Evolutionary conservation across 2,329 filamentous ascomycete genomes (phyloP), one percentile per base, ranked within the genome.

Genomic region (Trichophyton benhamiae): DNA sequence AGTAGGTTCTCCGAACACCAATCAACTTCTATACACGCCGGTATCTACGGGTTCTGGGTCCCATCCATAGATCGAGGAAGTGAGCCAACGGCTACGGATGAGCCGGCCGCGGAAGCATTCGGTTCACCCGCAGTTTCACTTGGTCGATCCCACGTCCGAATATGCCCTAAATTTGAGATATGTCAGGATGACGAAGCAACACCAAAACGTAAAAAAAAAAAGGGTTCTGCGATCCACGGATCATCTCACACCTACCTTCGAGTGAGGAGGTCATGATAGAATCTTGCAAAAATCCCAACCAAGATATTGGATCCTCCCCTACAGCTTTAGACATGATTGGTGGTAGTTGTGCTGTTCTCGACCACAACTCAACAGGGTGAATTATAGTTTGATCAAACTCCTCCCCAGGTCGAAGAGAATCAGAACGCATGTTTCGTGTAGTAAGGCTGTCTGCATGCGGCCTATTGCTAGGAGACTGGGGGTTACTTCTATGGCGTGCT

Each of bases 251-350:
- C 86, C 74, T 78, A 95, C 92, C 92, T 76, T 86, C 88, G 71
- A 90, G 88, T 76, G 91, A 96, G 66, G 89, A 90, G 41, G 91
- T 96, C 70, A 97, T 86, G 66, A 99, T 96, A 65, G 87, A 87
- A 68, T 95, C 87, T 72, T 96, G 87, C 60, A 92, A 91, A 69
- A 99, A 99, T n/a, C 86, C 88, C 44, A 99, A 76, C 87, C 91
- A 96, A 72, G 85, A 89, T 53, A 95, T 79, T 60, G 91, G 91
- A 74, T 97, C 90, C 63, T 86, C 84, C 72, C 96, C 91, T 41
- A 96, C 84, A 11, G 82, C 79, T 74, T 96, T 96, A 57, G 87
- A 83, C 89, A 96, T 85, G 27, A 99, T 91, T 55, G 94, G 92
- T 59, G 92, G 92, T 60, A 97, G 77, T 75, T 92, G 87, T 22